These are phyloP conservation scores for Neurospora hispaniola DNA, from an alignment of 495 filamentous ascomycete species.

Conservation along the genomic window DNA sequence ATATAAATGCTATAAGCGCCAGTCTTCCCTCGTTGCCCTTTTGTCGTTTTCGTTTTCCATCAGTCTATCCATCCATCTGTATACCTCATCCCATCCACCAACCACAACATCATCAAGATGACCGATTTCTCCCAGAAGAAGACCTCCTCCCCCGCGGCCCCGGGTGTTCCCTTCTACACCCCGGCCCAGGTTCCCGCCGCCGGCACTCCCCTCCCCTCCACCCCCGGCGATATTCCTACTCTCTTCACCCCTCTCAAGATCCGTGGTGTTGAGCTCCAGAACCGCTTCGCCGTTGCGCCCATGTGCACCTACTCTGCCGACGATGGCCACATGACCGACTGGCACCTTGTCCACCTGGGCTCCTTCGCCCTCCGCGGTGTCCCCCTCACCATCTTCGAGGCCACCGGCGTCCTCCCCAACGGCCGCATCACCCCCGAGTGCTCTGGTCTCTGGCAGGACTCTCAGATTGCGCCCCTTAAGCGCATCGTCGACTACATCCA, in stretches of 20 bases:
- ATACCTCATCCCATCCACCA: not conserved
- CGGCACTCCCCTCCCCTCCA: conserved; percentile 38
- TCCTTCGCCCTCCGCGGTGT: conserved; percentile 53
- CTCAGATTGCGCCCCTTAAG: conserved; percentile 53
- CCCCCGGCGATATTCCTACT: conserved; percentile 39
- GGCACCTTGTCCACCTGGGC: conserved; percentile 55
- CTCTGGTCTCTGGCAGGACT: conserved; percentile 57
- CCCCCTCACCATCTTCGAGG: conserved; percentile 58
- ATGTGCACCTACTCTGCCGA: conserved; percentile 64
- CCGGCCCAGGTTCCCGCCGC: conserved; percentile 44
- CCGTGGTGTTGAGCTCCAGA: conserved; percentile 57
- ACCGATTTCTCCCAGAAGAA: not conserved
- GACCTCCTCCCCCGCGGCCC: conserved; percentile 21
- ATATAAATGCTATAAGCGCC: not conserved
- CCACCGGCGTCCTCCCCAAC: conserved; percentile 53
- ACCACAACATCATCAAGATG: not conserved
- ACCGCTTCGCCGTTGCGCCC: conserved; percentile 52
- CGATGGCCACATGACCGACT: conserved; percentile 59
- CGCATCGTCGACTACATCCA: conserved; percentile 50
- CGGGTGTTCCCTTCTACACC: conserved; percentile 45
- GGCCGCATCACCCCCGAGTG: conserved; percentile 65
- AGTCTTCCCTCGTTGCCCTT: not conserved
- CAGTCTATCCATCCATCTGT: not conserved
- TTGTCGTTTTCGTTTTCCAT: not conserved
- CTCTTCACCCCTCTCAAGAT: conserved; percentile 57